Evolutionary conservation across 805 yeast species (phyloP).

Genomic region (Wickerhamiella brachini): DNA sequence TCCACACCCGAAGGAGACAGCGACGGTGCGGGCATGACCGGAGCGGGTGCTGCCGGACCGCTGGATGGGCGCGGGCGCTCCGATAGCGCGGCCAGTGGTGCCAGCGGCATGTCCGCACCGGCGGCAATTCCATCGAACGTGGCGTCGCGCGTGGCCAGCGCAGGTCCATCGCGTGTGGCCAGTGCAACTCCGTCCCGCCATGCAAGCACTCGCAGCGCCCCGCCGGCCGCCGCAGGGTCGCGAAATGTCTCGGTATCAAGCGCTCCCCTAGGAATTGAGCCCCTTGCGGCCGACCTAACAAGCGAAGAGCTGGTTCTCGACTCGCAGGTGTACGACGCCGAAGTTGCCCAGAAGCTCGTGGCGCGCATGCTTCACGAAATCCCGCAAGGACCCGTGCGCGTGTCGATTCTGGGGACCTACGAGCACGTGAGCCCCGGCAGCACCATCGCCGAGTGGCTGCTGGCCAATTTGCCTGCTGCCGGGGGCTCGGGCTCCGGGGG

Average conservation of each 20-base stretch:
- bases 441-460: conserved; percentile 46
- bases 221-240: background rate
- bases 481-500: no score
- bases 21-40: background rate
- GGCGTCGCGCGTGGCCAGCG: background rate
- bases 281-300: conserved; percentile 8
- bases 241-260: background rate
- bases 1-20: background rate
- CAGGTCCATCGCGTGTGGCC: background rate
- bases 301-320: conserved; percentile 21
- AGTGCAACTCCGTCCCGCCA: background rate
- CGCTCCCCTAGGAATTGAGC: conserved; percentile 6
- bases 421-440: conserved; percentile 49
- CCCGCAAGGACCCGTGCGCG: conserved; percentile 40
- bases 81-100: background rate
- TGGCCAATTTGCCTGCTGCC: conserved; percentile 31
- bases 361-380: conserved; percentile 33
- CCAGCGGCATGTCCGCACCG: background rate
- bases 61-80: background rate
- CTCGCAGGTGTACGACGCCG: conserved; percentile 24
- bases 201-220: background rate
- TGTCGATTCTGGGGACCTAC: conserved; percentile 58
- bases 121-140: background rate
- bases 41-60: background rate
- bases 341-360: conserved; percentile 32